phyloP scores from a whole-genome alignment of 2,329 filamentous ascomycete genomes.

The Mycogone perniciosa region DNA sequence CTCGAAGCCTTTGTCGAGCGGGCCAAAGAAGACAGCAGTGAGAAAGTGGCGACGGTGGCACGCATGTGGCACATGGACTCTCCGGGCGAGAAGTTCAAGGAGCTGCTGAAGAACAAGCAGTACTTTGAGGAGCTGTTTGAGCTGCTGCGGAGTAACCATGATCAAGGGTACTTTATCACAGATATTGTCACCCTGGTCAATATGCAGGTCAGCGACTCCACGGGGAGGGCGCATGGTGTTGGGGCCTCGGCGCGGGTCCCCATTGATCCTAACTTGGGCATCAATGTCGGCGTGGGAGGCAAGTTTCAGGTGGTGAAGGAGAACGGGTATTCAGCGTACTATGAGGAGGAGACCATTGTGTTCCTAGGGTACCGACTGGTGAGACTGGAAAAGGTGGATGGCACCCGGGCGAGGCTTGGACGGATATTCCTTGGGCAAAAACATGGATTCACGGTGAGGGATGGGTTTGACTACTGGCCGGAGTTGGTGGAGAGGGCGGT shows the following conservation, averaged over 20 bases:
- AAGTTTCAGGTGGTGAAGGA: constrained; percentile 17
- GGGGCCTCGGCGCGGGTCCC: constrained; percentile 16
- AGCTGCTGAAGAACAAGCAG: constrained; percentile 19
- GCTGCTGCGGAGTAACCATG: constrained; percentile 19
- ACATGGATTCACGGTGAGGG: constrained; percentile 20
- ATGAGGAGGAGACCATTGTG: constrained; percentile 24
- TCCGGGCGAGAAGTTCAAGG: constrained; percentile 24
- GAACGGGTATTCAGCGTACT: constrained; percentile 18
- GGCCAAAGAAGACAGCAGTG: constrained; percentile 16
- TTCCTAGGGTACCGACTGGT: constrained; percentile 24
- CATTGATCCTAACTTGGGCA: constrained; percentile 16
- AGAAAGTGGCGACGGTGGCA: constrained; percentile 21
- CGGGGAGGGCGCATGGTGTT: constrained; percentile 7
- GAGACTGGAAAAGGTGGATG: constrained; percentile 22
- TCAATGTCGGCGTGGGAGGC: constrained; percentile 17
- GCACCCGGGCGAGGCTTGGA: constrained; percentile 20
- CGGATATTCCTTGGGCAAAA: constrained; percentile 42
- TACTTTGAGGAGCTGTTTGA: constrained; percentile 25
- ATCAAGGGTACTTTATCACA: constrained; percentile 23
- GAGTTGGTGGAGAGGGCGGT: constrained; percentile 21
- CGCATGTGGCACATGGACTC: constrained; percentile 27
- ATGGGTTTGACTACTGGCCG: constrained; percentile 23
- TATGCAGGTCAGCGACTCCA: constrained; percentile 17
- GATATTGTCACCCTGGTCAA: constrained; percentile 24
- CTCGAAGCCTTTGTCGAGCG: constrained; percentile 21